Evolutionary conservation across 208 protist genomes (phyloP), one percentile per base, ranked within the genome.

Genomic region (Histomonas meleagridis): DNA sequence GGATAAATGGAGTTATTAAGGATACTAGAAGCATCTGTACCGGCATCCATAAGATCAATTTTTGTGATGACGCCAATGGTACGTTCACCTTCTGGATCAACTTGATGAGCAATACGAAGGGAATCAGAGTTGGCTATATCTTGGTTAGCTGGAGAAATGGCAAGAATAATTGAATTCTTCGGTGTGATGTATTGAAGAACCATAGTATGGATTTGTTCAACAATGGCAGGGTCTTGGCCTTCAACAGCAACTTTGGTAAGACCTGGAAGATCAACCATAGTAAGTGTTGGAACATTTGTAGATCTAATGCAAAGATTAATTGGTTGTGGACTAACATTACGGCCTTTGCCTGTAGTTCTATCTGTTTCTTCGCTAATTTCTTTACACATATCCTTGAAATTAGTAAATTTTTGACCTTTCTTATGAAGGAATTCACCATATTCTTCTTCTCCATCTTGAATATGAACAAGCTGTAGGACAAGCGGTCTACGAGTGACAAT

Each of bases 401-500:
- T 94, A 90, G 91, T 94, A 92, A 97, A 99, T 93, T 97, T 96
- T 92, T 97, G 96, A 69, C 95, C 95, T 5, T 95, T 96, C 0
- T 70, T 43, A 93, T 97, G 96, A n/a, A 95, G 57, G 91, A 97
- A 97, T 86, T 96, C 94, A 35, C 95, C 96, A 93, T 96, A 86
- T 97, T 96, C 26, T 92, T 48, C n/a, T 28, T 65, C 86, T 46
- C 38, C 46, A 3, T 18, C 16, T 57, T 43, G 26, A 55, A 86
- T 53, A 32, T 91, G 51, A 49, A 98, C 95, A 10, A 99, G 95
- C 95, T 99, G 97, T 35, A 99, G 95, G 18, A 99, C 96, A 1
- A 99, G 95, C 2, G 98, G 98, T 91, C 98, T 96, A 48, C 98
- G 95, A 1, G 98, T 99, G 70, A 99, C 97, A 92, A 99, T 99